Conservation (phyloP, 148 eudicot genomes). For the Vaccinium darrowii region DNA sequence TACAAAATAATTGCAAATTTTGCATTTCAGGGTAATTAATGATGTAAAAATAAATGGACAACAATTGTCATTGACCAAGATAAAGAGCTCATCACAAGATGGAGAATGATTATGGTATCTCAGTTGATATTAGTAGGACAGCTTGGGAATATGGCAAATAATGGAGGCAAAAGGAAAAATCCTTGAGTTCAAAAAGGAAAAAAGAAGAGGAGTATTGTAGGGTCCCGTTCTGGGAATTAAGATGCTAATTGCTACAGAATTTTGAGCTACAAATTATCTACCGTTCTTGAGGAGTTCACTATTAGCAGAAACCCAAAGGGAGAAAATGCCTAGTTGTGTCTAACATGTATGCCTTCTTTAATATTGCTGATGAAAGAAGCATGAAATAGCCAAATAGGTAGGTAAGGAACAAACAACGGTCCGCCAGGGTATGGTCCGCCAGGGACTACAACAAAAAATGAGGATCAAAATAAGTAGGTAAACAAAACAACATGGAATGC, state of each 20-base stretch:
- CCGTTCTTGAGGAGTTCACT: not conserved
- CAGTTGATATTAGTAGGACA: not conserved
- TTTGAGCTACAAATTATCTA: not conserved
- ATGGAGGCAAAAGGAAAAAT: not conserved
- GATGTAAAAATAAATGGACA: not conserved
- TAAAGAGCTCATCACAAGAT: not conserved
- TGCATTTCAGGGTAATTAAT: not conserved
- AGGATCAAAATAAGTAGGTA: not conserved
- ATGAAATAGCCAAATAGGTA: not conserved
- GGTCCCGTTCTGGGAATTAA: not conserved
- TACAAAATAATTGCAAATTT: not conserved
- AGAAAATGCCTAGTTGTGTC: constrained; percentile 20
- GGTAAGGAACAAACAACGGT: constrained; percentile 45
- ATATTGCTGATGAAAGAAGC: not conserved
- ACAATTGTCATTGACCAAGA: not conserved
- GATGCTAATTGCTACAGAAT: not conserved
- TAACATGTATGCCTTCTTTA: not conserved
- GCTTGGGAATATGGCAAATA: not conserved
- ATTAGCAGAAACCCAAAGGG: not conserved
- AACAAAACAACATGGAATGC: constrained; percentile 1
- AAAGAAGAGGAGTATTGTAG: not conserved
- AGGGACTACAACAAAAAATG: constrained; percentile 54
- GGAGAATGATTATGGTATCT: not conserved
- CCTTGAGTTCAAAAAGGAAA: not conserved
- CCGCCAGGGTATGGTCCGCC: no score